These are phyloP conservation scores for Barnettozyma sp. DNA, from an alignment of 805 yeast genomes.

Conservation along the genomic window DNA sequence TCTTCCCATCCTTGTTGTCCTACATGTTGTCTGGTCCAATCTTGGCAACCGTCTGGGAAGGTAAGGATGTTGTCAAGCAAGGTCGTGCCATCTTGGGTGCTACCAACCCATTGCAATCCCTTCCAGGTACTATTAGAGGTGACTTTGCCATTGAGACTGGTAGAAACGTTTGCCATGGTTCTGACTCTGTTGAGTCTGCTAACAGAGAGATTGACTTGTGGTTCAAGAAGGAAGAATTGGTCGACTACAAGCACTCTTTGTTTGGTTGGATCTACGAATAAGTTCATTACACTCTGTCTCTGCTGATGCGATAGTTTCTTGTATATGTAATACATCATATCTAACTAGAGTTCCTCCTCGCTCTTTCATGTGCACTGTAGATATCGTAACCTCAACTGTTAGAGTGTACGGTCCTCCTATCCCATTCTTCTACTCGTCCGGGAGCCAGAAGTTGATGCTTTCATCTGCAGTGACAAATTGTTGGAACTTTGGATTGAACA, in stretches of 20 bases:
- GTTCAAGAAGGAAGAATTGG: conserved; percentile 97
- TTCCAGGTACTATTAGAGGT: conserved; percentile 99
- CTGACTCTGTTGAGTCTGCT: conserved; percentile 98
- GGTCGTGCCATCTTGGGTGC: conserved; percentile 98
- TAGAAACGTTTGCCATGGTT: conserved; percentile 98
- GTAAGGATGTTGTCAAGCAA: conserved; percentile 98
- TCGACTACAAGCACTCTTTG: conserved; percentile 82
- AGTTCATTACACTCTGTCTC: conserved; percentile 14
- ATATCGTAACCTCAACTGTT: no score
- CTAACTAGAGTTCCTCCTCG: no score
- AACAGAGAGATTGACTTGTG: conserved; percentile 92
- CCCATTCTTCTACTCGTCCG: conserved; percentile 7
- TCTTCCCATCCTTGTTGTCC: conserved; percentile 92
- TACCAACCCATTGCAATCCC: conserved; percentile 94
- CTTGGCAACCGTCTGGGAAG: conserved; percentile 99
- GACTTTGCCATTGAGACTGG: conserved; percentile 98
- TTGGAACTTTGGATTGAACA: conserved; percentile 34
- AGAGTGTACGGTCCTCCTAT: no score
- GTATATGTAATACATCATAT: no score
- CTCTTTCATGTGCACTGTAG: no score
- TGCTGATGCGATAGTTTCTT: no score
- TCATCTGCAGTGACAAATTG: conserved; percentile 22
- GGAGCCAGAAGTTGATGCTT: conserved; percentile 21
- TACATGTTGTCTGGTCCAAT: conserved; percentile 99
- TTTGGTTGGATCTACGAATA: conserved; percentile 93